These are phyloP conservation scores for Metarhizium robertsii DNA, from an alignment of 2,329 filamentous ascomycete species.

Conservation along the genomic window DNA sequence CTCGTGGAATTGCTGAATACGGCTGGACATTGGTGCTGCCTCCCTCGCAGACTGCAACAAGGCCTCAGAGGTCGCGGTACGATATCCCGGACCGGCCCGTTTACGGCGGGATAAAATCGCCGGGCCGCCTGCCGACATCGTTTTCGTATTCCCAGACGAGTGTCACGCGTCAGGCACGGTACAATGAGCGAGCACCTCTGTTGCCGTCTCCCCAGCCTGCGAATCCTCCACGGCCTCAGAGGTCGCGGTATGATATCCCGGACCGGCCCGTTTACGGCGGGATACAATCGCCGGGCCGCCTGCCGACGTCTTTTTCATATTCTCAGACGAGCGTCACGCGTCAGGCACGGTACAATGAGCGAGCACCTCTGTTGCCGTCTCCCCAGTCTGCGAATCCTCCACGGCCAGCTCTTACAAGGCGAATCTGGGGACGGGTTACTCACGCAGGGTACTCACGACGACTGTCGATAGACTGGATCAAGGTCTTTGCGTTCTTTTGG, in stretches of 20 bases:
- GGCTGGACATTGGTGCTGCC: background rate
- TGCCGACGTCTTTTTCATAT: background rate
- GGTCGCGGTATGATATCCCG: background rate
- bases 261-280: background rate
- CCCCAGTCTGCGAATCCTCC: background rate
- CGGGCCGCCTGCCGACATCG: background rate
- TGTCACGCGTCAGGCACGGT: too few relatives aligned
- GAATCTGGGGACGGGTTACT: accelerated
- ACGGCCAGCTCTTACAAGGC: background rate
- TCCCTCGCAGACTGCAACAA: background rate
- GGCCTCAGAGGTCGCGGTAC: background rate
- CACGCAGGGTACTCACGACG: background rate
- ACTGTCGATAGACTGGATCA: background rate
- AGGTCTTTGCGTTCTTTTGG: background rate
- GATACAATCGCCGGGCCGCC: background rate
- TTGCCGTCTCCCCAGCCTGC: background rate
- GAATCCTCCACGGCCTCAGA: background rate
- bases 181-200: too few relatives aligned
- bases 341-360: too few relatives aligned
- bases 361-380: too few relatives aligned
- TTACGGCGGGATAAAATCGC: background rate
- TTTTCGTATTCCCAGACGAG: background rate
- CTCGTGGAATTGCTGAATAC: background rate
- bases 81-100: background rate
- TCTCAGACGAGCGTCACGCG: background rate